Percentiles rank a stretch among this genome's conserved stretches.
phyloP scores from a whole-genome alignment of 192 early-diverging fungal species.

The Rhizoclosmatium globosum region DNA sequence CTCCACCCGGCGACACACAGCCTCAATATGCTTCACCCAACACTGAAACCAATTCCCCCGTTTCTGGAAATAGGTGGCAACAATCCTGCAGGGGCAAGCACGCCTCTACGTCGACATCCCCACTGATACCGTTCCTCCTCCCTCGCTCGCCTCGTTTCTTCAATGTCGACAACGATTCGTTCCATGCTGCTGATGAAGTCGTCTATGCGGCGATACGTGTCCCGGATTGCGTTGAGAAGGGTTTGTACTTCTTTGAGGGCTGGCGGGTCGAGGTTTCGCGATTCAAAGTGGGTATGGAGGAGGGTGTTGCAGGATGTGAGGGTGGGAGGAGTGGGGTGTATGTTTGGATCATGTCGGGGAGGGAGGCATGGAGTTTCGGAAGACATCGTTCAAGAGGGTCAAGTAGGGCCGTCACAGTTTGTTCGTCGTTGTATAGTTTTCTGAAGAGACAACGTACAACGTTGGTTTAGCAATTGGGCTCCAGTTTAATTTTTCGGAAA shows the following conservation, averaged over 20 bases:
- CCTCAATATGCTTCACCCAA: not conserved
- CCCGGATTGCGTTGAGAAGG: not conserved
- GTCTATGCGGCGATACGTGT: not conserved
- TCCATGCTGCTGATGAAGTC: not conserved
- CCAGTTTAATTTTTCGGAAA: not conserved
- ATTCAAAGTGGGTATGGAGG: too few relatives aligned
- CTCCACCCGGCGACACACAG: too few relatives aligned
- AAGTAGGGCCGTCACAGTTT: too few relatives aligned
- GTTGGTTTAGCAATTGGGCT: too few relatives aligned
- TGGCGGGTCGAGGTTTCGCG: too few relatives aligned
- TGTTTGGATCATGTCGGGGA: too few relatives aligned
- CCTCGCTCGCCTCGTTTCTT: not conserved
- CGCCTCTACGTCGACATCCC: constrained; percentile 5
- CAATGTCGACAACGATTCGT: not conserved
- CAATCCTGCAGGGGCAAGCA: not conserved
- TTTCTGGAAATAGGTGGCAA: not conserved
- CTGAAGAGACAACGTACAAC: too few relatives aligned
- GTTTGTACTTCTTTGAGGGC: not conserved
- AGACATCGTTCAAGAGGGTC: too few relatives aligned
- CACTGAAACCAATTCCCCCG: not conserved
- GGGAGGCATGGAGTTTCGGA: too few relatives aligned
- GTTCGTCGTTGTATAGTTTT: too few relatives aligned
- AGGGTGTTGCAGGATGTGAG: too few relatives aligned
- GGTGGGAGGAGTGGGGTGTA: too few relatives aligned
- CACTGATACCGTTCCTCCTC: not conserved